phyloP scores from a whole-genome alignment of 371 early-diverging fungal species.

The Mortierella sp. region DNA sequence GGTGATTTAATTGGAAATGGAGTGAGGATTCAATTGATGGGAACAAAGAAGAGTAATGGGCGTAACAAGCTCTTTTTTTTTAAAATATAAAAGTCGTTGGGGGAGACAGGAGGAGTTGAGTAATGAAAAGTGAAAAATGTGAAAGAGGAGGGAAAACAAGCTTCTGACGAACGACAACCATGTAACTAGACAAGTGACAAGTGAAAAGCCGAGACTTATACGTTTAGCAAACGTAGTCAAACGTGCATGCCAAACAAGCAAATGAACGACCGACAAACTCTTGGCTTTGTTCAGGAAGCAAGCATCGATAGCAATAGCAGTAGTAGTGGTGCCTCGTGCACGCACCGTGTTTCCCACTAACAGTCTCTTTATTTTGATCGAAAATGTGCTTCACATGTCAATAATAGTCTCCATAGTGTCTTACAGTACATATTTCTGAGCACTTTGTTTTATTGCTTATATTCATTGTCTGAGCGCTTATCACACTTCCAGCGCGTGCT shows the following conservation, averaged over 20 bases:
- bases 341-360: constrained; percentile 3
- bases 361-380: background rate
- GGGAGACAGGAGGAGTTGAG: background rate
- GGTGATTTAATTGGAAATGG: background rate
- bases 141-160: background rate
- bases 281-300: background rate
- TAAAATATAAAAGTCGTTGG: background rate
- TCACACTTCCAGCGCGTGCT: constrained; percentile 5
- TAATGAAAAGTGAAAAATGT: background rate
- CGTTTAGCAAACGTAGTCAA: too few relatives aligned
- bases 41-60: background rate
- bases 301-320: too few relatives aligned
- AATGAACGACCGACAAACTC: background rate
- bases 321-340: constrained; percentile 27
- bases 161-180: background rate
- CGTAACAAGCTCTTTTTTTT: background rate
- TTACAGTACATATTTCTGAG: background rate
- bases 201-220: background rate
- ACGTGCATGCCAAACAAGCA: too few relatives aligned
- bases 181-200: background rate
- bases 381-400: background rate
- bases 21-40: constrained; percentile 3
- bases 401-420: background rate
- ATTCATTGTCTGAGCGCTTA: constrained; percentile 1
- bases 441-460: background rate